phyloP scores from a whole-genome alignment of 495 filamentous ascomycete species.

The Baudoinia panamericana region DNA sequence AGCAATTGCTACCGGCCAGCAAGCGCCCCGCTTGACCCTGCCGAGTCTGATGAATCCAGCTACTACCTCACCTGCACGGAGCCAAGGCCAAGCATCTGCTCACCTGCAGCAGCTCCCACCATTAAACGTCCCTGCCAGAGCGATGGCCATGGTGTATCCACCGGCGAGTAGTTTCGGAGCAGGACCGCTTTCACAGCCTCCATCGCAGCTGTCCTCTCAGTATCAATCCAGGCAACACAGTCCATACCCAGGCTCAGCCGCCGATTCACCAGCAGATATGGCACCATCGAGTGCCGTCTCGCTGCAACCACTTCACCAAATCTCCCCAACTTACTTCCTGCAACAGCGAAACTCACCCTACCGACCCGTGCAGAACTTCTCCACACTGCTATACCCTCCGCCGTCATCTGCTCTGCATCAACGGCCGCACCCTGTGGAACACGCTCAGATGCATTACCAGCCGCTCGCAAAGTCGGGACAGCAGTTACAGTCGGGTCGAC shows the following conservation, averaged over 20 bases:
- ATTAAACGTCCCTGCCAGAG: conserved; percentile 27
- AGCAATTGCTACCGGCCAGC: conserved; percentile 10
- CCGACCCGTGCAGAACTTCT: conserved; percentile 75
- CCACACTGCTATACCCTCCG: conserved; percentile 78
- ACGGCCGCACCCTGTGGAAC: conserved; percentile 44
- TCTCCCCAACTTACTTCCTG: conserved; percentile 52
- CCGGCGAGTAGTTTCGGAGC: conserved; percentile 36
- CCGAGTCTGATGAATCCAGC: conserved; percentile 41
- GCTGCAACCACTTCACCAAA: conserved; percentile 36
- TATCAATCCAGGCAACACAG: conserved; percentile 28
- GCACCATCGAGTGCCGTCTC: conserved; percentile 13
- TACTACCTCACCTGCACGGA: conserved; percentile 16
- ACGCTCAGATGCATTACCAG: conserved; percentile 93
- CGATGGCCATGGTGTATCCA: conserved; percentile 51
- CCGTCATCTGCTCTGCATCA: conserved; percentile 67
- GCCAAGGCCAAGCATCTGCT: conserved; percentile 21
- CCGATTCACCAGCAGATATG: conserved; percentile 26
- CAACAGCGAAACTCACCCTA: conserved; percentile 71
- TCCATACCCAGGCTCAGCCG: conserved; percentile 27
- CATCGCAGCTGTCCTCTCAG: conserved; percentile 33
- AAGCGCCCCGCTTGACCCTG: conserved; percentile 37
- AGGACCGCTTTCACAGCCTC: conserved; percentile 36
- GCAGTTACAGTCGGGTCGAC: conserved; percentile 65
- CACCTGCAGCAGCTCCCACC: conserved; percentile 20
- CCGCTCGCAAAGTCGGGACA: conserved; percentile 62